These are phyloP conservation scores for Fusarium protoensiforme DNA, from an alignment of 2,329 filamentous ascomycete genomes.

Conservation along the genomic window DNA sequence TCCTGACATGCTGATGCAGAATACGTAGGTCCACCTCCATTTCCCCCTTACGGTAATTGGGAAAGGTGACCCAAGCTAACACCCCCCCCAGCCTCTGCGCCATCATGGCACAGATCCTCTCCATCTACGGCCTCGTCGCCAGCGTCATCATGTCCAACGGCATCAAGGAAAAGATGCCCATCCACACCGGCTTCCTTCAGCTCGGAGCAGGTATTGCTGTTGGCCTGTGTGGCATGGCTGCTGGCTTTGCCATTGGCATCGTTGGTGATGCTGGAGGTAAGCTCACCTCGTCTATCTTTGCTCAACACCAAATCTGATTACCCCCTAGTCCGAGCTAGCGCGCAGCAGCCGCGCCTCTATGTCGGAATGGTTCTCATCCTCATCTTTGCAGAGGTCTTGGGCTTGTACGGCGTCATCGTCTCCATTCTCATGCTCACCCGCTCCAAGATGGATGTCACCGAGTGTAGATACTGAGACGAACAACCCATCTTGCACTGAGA, in stretches of 20 bases:
- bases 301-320: constrained; percentile 2
- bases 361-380: constrained; percentile 60
- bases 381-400: constrained; percentile 59
- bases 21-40: too few species aligned
- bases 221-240: constrained; percentile 57
- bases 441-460: constrained; percentile 51
- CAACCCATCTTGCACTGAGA: not conserved
- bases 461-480: constrained; percentile 48
- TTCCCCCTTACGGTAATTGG: too few species aligned
- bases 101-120: constrained; percentile 61
- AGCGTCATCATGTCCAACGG: constrained; percentile 57
- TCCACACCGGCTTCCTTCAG: constrained; percentile 57
- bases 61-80: too few species aligned
- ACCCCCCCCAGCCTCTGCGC: constrained; percentile 48
- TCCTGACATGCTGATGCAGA: constrained; percentile 58
- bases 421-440: constrained; percentile 61
- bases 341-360: constrained; percentile 59
- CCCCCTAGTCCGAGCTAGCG: constrained; percentile 55
- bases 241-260: constrained; percentile 59
- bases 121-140: constrained; percentile 59
- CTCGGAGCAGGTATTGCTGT: constrained; percentile 57
- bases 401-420: constrained; percentile 60
- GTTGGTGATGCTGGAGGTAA: constrained; percentile 57
- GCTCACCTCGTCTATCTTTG: not conserved
- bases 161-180: constrained; percentile 54